Evolutionary conservation across 306 rosid genomes (phyloP).

Genomic region (Cucumis sativus): Cucumber_9930_V3 NC_026655.2:2030001-2030500

Average conservation of each 20-base stretch:
- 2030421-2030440: background rate
- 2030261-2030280: conserved; percentile 97
- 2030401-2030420: background rate
- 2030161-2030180: background rate
- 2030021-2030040: conserved; percentile 78
- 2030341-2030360: background rate
- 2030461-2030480: background rate
- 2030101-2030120: conserved; percentile 33
- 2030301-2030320: conserved; percentile 82
- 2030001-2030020: conserved; percentile 72
- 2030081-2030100: conserved; percentile 55
- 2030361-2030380: background rate
- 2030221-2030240: conserved; percentile 55
- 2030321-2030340: background rate
- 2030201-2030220: conserved; percentile 48
- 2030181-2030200: conserved; percentile 1
- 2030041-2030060: conserved; percentile 43
- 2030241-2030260: conserved; percentile 90
- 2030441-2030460: background rate
- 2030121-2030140: conserved; percentile 27
- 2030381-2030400: background rate
- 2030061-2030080: conserved; percentile 62
- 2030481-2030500: background rate
- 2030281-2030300: conserved; percentile 96
- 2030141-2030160: background rate